Evolutionary conservation across 2,329 filamentous ascomycete species (phyloP).

Genomic region (Nigrospora oryzae): DNA sequence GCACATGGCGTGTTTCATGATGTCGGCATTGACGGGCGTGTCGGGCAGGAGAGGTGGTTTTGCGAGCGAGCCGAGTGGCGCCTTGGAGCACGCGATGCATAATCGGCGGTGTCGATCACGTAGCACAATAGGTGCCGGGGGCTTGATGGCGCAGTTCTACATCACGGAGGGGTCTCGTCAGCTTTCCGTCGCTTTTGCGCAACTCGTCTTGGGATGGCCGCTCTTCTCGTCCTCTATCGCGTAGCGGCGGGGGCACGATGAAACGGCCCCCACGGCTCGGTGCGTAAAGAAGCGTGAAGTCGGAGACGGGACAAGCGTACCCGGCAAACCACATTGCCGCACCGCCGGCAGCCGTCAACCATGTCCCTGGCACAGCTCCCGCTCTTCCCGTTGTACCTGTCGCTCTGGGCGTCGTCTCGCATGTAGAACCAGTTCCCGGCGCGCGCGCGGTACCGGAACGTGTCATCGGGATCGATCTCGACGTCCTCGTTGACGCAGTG

Average conservation of each 20-base stretch:
- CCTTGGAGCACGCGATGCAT: constrained; percentile 66
- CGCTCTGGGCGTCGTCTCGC: constrained; percentile 38
- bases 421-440: constrained; percentile 53
- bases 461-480: constrained; percentile 44
- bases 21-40: constrained; percentile 39
- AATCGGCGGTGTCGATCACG: constrained; percentile 73
- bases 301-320: constrained; percentile 39
- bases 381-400: constrained; percentile 56
- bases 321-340: constrained; percentile 70
- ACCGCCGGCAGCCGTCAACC: constrained; percentile 75
- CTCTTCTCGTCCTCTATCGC: too few relatives aligned
- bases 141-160: constrained; percentile 86
- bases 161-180: background rate
- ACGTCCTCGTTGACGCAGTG: constrained; percentile 67
- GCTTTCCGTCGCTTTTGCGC: too few relatives aligned
- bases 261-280: too few relatives aligned
- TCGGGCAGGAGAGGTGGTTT: constrained; percentile 33
- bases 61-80: constrained; percentile 53
- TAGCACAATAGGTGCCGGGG: constrained; percentile 58
- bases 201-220: too few relatives aligned
- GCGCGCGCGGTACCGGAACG: constrained; percentile 48
- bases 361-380: constrained; percentile 79
- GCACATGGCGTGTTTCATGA: constrained; percentile 49
- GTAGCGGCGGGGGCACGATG: too few relatives aligned
- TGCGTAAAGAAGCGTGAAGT: too few relatives aligned